phyloP scores from a whole-genome alignment of 2,329 filamentous ascomycete genomes.

The Talaromyces sp. region DNA sequence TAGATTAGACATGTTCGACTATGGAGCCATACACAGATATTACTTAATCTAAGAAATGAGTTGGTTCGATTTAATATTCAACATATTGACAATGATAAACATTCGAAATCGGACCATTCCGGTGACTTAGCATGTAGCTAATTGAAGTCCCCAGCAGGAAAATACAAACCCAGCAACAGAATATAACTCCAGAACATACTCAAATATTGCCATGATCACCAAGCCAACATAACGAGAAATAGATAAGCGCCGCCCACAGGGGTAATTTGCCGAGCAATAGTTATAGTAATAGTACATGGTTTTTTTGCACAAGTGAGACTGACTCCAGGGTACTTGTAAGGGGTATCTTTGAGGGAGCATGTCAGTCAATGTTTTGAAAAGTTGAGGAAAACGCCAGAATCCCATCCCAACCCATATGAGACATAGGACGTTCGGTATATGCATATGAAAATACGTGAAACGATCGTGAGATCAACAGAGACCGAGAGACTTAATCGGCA shows the following conservation, averaged over 20 bases:
- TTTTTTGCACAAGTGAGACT: slow-evolving; percentile 2
- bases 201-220: not conserved
- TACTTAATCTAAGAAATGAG: not conserved
- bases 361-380: slow-evolving; percentile 8
- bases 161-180: not conserved
- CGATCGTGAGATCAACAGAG: slow-evolving; percentile 16
- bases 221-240: not conserved
- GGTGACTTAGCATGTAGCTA: not conserved
- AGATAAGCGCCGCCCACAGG: not conserved
- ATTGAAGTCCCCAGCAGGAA: not conserved
- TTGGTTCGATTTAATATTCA: not conserved
- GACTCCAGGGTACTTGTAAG: slow-evolving; percentile 1
- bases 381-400: slow-evolving; percentile 8
- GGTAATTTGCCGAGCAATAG: not conserved
- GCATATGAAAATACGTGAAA: slow-evolving; percentile 22
- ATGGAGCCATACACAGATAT: not conserved
- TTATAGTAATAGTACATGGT: slow-evolving; percentile 1
- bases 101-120: not conserved
- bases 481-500: not conserved
- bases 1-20: not conserved
- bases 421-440: slow-evolving; percentile 14
- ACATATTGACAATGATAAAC: not conserved
- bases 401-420: slow-evolving; percentile 9
- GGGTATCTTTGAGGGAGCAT: slow-evolving; percentile 4
- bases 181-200: not conserved